Evolutionary conservation across 495 filamentous ascomycete genomes (phyloP), one percentile per base, ranked within the genome.

Genomic region (Friedmanniomyces endolithicus): DNA sequence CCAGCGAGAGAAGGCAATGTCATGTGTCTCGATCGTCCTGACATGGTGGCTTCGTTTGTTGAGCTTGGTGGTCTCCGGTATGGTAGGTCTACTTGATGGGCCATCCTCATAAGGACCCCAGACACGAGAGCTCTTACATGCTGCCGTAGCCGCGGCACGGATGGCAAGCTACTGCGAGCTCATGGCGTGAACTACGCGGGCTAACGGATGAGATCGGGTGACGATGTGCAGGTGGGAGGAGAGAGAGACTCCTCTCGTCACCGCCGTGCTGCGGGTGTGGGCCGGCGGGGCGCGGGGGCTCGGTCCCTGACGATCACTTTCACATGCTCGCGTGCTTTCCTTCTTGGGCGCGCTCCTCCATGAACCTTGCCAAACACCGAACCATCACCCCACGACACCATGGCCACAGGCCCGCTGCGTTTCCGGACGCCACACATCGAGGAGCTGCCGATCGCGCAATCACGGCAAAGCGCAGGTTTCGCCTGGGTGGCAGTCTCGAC

Each of bases 401-500:
- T 61, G 58, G 58, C 58, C 33, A 44, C 58, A 16, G 58, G 58
- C 23, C 58, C 53, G 16, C 49, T 62, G 14, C 59, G 59, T n/a
- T 62, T 62, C 34, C 50, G 50, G 11, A 83, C 83, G 77, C 81
- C 82, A 52, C 74, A 70, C 47, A 78, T 95, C 62, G 82, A 90
- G 67, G 79, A 90, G 47, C 71, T 95, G 44, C 82, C 86, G 16
- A 82, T 74, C 65, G 76, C 83, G 2, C 78, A 78, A 40, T 79
- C 79, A 19, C 76, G 77, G 53, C 71, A 74, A 45, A 85, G 85
- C 1, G 88, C 89, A 0, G 89, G 89, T 56, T 96, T 85, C 81
- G 85, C 86, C 39, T 92, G 92, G 67, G 88, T 95, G 19, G 79
- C 87, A 31, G 85, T 94, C 61, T 79, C 77, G n/a, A 77, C 75